phyloP scores from a whole-genome alignment of 106 monocot species.

The Chionographis japonica region DNA sequence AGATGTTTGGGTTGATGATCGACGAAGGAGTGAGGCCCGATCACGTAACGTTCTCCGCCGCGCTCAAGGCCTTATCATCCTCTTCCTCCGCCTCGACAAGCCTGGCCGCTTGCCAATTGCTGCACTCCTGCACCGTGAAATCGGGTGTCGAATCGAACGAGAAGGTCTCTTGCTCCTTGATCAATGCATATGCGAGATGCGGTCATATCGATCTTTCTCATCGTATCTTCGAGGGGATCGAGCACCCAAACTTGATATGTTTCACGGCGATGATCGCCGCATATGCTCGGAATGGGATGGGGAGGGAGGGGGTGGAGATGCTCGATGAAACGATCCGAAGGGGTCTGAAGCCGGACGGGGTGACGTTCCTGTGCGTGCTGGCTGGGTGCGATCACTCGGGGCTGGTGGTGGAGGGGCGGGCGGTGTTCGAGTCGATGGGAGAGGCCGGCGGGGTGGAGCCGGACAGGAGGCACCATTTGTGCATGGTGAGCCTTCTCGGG shows the following conservation, averaged over 20 bases:
- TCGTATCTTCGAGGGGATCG: neutral
- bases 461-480: slow-evolving; percentile 16
- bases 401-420: slow-evolving; percentile 14
- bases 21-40: slow-evolving; percentile 18
- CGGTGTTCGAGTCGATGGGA: slow-evolving; percentile 5
- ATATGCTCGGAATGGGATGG: slow-evolving; percentile 17
- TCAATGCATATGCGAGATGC: slow-evolving; percentile 16
- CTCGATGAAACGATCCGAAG: slow-evolving; percentile 13
- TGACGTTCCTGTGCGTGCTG: slow-evolving; percentile 12
- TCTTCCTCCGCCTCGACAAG: neutral
- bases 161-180: slow-evolving; percentile 17
- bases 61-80: slow-evolving; percentile 8
- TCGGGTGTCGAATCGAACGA: slow-evolving; percentile 7
- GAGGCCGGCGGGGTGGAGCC: slow-evolving; percentile 5
- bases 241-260: slow-evolving; percentile 4
- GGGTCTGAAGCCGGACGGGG: slow-evolving; percentile 15
- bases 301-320: slow-evolving; percentile 6
- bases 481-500: slow-evolving; percentile 24
- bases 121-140: slow-evolving; percentile 20
- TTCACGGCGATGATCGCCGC: slow-evolving; percentile 16
- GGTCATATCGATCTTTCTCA: neutral
- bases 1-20: slow-evolving; percentile 10
- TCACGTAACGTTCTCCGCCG: slow-evolving; percentile 12
- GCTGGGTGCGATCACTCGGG: slow-evolving; percentile 20
- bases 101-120: neutral